phyloP scores from a whole-genome alignment of 306 rosid genomes.

The Cicer bijugum region DNA sequence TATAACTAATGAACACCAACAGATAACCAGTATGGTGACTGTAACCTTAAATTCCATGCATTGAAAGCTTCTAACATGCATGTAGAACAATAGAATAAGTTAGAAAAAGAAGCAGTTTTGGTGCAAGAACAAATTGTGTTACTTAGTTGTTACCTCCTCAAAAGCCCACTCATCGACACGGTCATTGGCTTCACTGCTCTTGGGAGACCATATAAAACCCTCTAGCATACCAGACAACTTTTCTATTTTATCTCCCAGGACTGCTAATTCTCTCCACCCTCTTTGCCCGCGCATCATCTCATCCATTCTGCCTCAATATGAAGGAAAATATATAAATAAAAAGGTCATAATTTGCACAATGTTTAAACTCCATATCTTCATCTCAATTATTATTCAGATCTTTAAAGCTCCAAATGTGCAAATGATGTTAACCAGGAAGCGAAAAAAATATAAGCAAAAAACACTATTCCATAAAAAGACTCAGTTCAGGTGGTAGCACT shows the following conservation, averaged over 20 bases:
- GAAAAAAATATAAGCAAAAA: constrained; percentile 35
- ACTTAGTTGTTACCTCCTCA: constrained; percentile 76
- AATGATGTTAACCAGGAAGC: constrained; percentile 21
- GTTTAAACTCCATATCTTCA: constrained; percentile 25
- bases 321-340: constrained; percentile 34
- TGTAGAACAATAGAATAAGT: constrained; percentile 25
- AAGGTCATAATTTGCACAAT: constrained; percentile 38
- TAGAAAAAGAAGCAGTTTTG: constrained; percentile 21
- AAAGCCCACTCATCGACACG: constrained; percentile 69
- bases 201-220: constrained; percentile 84
- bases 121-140: constrained; percentile 22
- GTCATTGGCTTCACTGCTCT: constrained; percentile 56
- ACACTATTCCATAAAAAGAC: neutral
- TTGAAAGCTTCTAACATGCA: constrained; percentile 38
- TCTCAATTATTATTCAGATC: constrained; percentile 5
- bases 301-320: constrained; percentile 77
- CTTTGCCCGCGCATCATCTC: constrained; percentile 97
- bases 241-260: constrained; percentile 86
- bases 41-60: constrained; percentile 19
- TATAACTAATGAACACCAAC: constrained; percentile 30
- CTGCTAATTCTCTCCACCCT: constrained; percentile 95
- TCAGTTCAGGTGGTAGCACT: constrained; percentile 12
- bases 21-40: constrained; percentile 10
- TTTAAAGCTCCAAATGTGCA: constrained; percentile 14
- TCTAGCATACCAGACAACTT: constrained; percentile 81